Base-by-base conservation (phyloP, 2,329 filamentous ascomycete species). In the Aspergillus carbonarius region DNA sequence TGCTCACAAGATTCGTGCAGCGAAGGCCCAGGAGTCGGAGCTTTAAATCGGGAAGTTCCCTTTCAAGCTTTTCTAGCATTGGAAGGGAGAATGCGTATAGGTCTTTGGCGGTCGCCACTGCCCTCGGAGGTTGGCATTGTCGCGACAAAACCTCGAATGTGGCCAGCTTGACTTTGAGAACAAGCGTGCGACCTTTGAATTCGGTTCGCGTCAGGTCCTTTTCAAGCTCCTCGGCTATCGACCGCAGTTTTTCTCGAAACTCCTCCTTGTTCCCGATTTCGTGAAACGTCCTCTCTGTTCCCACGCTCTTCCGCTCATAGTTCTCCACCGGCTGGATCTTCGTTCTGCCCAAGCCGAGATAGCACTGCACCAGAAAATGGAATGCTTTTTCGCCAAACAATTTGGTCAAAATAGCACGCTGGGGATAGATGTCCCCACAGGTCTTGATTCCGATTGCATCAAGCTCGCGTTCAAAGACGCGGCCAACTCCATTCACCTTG, bases 401-500 rank as follows among this genome's bases (percentile, higher is more conserved):
- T 35, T 84, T 87, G 13, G 85, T 82, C 3, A 98, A 75, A 61
- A 88, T 88, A 17, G 89, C 87, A 8, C 95, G 85, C 23, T 93
- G 83, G 0, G 81, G 76, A 69, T 92, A 96, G 5, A 98, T 90
- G 65, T 98, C 92, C 2, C 92, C 92, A 70, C 93, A 97, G 0
- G 88, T 95, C 71, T 90, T 90, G 67, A 98, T 84, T 0, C 93
- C 93, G 47, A 98, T 87, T 4, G 93, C 91, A 46, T 91, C 85
- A 1, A 99, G 83, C 72, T 99, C 92, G 57, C 95, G 85, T 76
- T 98, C 95, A 61, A 97, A 88, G 0, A 98, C 95, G 20, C 95
- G 85, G 0, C 95, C 95, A n/a, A 99, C 85, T 1, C 95, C 95
- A 65, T 97, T 97, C 44, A 98, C 90, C 71, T 97, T 97, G 34